These are phyloP conservation scores for Nasturtium officinale DNA, from an alignment of 345 rosid species.

Conservation along the genomic window DNA sequence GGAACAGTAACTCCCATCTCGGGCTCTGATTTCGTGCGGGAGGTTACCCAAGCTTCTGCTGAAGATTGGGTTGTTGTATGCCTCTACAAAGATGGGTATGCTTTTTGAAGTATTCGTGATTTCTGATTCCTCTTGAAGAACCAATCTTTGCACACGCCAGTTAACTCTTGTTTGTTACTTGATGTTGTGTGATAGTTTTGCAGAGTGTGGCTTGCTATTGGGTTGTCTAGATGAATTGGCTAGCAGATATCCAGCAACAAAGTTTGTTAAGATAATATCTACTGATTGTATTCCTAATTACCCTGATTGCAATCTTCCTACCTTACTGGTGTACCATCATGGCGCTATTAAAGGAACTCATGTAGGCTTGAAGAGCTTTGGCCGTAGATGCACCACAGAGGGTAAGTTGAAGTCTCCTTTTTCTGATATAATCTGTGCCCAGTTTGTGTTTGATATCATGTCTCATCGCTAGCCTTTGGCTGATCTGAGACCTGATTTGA, in stretches of 20 bases:
- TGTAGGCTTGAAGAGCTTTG: conserved; percentile 80
- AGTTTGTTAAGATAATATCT: conserved; percentile 93
- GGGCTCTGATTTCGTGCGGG: conserved; percentile 84
- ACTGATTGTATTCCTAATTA: conserved; percentile 96
- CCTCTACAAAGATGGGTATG: conserved; percentile 95
- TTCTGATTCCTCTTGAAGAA: neutral
- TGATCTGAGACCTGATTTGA: neutral
- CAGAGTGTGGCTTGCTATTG: conserved; percentile 76
- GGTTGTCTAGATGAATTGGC: conserved; percentile 85
- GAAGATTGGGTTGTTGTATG: conserved; percentile 95
- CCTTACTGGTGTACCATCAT: conserved; percentile 81
- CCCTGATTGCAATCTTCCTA: conserved; percentile 89
- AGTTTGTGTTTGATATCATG: conserved; percentile 13
- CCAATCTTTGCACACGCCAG: neutral
- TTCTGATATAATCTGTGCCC: conserved; percentile 4
- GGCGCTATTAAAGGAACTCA: conserved; percentile 87
- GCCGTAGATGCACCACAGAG: conserved; percentile 92
- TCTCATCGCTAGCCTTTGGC: conserved; percentile 8
- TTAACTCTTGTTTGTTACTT: conserved; percentile 2
- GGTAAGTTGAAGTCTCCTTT: conserved; percentile 48
- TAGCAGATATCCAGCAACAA: conserved; percentile 79
- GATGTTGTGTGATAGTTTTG: conserved; percentile 47
- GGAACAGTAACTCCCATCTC: conserved; percentile 91
- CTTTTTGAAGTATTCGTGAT: neutral
- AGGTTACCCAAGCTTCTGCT: conserved; percentile 89